Evolutionary conservation across 2,329 filamentous ascomycete species (phyloP), one percentile per base, ranked within the genome.

Genomic region (Biscogniauxia marginata): DNA sequence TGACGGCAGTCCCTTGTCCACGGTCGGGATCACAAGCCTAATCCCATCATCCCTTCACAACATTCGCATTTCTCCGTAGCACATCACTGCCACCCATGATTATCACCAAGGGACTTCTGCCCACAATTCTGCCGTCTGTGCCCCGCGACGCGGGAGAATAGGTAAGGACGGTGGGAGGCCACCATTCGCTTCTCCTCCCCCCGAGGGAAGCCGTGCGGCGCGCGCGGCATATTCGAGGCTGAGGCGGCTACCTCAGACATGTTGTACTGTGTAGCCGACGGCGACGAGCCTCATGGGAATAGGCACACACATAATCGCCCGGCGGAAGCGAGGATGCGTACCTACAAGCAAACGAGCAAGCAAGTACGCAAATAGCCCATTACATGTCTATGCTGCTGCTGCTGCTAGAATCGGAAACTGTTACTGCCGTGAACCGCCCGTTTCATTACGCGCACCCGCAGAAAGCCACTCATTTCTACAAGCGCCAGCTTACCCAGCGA

Each of bases 181-280:
- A 16, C 30, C 30, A n/a, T 39, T 39, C n/a, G 30, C 13, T 39
- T 16, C n/a, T 39, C 6, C 9, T 39, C 30, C 30, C n/a, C 9
- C 13, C 13, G n/a, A 39, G 30, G 30, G n/a, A 16, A 39, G 13
- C 3, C 9, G 30, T 39, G 30, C 7, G 30, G 19, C 11, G 19
- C 16, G 7, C 7, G 45, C 59, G 60, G 59, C 46, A 61, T 62
- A 51, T 58, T 18, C 57, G 57, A 55, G 59, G 60, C 60, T 62
- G 57, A 51, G 62, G 57, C 61, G 61, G 30, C 47, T 58, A 54
- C 55, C 49, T 53, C 47, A 22, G 18, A 23, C 19, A 7, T 45
- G 43, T 3, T 21, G 21, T 46, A 11, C 21, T 23, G 21, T 46
- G 45, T 46, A 20, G 2, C 21, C 16, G 45, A 9, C 45, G 23